Evolutionary conservation across 306 rosid genomes (phyloP), one percentile per base, ranked within the genome.

Genomic region (Rosa multiflora): DNA sequence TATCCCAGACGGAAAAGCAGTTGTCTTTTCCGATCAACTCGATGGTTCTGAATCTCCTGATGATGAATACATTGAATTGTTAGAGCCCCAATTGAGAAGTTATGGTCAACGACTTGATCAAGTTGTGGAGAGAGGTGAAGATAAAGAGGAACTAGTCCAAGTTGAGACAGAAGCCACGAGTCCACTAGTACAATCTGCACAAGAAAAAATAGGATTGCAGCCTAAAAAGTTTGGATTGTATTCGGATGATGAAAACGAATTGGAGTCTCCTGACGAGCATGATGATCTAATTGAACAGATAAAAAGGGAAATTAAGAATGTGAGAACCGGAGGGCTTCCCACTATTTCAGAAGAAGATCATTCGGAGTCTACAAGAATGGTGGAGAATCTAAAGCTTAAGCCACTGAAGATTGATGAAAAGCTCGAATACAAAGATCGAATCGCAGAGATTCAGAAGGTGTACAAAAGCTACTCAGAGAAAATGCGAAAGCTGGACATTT

Each of bases 401-500:
- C 93, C 84, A 42, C n/a, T 79, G 87, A 87, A 87, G 81, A 82
- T 84, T 66, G 92, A 86, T 18, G 88, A 84, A 70, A 91, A 89
- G 81, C 20, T 79, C 2, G 90, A 88, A 74, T 86, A 55, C 87
- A 83, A 75, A 51, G 95, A 92, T 62, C 88, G 75, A 72, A 83
- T 92, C 77, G 76, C 81, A 70, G 97, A 92, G 79, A 84, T 94
- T 80, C 88, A 87, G 11, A 87, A 85, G 48, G 87, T 91, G 66
- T 83, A 91, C 84, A 86, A 74, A 70, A 77, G 64, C 77, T 94
- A 94, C 67, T 90, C 87, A 6, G 97, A 90, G 69, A 91, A 85
- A 51, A 92, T 91, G 97, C 67, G 84, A 82, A 92, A 92, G 74
- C 90, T 94, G 73, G 99, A 94, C 78, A 85, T 89, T 76, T 71